Percentiles rank a stretch among this genome's conserved stretches.
phyloP scores from a whole-genome alignment of 441 rosid genomes.

The Gossypium laxum region DNA sequence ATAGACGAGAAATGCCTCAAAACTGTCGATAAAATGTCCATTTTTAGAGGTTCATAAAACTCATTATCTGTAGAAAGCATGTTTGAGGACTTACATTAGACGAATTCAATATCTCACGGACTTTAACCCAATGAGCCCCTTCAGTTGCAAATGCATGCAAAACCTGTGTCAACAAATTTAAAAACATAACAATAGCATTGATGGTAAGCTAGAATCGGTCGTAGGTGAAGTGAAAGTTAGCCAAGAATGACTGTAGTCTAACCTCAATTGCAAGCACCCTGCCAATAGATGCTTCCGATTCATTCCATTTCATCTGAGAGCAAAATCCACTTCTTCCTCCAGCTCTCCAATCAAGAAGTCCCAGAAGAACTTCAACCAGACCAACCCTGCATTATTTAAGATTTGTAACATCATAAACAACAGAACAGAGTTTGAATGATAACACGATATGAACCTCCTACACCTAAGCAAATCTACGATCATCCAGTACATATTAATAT shows the following conservation, averaged over 20 bases:
- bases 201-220: neutral
- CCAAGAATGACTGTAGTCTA: conserved; percentile 7
- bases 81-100: conserved; percentile 61
- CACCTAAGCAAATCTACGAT: neutral
- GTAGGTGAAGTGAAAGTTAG: neutral
- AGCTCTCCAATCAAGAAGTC: conserved; percentile 94
- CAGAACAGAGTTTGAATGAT: neutral
- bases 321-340: conserved; percentile 85
- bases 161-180: conserved; percentile 39
- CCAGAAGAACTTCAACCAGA: conserved; percentile 88
- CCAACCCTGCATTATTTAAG: conserved; percentile 58
- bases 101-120: conserved; percentile 67
- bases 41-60: neutral
- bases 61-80: neutral
- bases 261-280: conserved; percentile 97
- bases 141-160: conserved; percentile 91
- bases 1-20: neutral
- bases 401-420: conserved; percentile 8
- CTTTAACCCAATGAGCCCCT: conserved; percentile 89
- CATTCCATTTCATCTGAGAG: conserved; percentile 96
- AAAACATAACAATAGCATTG: neutral
- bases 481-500: neutral
- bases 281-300: conserved; percentile 94
- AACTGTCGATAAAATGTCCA: neutral
- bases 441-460: neutral